Evolutionary conservation across 192 early-diverging fungal species (phyloP).

Genomic region (Gaertneriomyces semiglobifer): DNA sequence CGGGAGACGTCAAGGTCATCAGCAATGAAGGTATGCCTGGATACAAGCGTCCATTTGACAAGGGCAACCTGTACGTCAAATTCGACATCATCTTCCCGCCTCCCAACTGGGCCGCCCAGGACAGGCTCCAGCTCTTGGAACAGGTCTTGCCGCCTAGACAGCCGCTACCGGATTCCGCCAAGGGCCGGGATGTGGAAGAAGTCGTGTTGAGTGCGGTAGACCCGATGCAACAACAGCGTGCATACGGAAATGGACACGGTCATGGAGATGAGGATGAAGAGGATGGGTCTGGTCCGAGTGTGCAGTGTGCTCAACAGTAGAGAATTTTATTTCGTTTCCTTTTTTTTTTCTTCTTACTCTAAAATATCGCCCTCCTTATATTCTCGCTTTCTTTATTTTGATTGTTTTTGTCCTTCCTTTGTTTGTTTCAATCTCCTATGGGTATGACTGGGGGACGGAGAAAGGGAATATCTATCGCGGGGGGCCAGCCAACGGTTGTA

Average conservation of each 20-base stretch:
- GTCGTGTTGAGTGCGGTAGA: slow-evolving; percentile 77
- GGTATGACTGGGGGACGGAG: too few species aligned
- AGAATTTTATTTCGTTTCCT: neutral
- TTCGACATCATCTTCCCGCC: slow-evolving; percentile 93
- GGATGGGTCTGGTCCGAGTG: slow-evolving; percentile 68
- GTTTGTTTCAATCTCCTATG: too few species aligned
- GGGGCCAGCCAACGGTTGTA: too few species aligned
- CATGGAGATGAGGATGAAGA: slow-evolving; percentile 64
- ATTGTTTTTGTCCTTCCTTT: too few species aligned
- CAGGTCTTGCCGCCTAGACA: slow-evolving; percentile 73
- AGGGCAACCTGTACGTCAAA: slow-evolving; percentile 88
- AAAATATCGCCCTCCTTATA: too few species aligned
- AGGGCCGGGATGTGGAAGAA: slow-evolving; percentile 73
- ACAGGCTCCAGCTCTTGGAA: slow-evolving; percentile 73
- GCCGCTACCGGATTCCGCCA: slow-evolving; percentile 40
- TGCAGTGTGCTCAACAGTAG: slow-evolving; percentile 98
- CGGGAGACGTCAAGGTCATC: slow-evolving; percentile 84
- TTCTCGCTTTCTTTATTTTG: too few species aligned
- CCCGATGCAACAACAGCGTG: slow-evolving; percentile 62
- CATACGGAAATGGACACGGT: slow-evolving; percentile 34
- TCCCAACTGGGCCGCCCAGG: slow-evolving; percentile 71
- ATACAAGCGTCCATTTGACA: slow-evolving; percentile 68
- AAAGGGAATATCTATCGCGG: too few species aligned
- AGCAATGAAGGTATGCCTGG: slow-evolving; percentile 93
- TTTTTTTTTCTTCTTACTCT: too few species aligned